phyloP scores from a whole-genome alignment of 2,329 filamentous ascomycete species.

The Paracamarosporium sp. region DNA sequence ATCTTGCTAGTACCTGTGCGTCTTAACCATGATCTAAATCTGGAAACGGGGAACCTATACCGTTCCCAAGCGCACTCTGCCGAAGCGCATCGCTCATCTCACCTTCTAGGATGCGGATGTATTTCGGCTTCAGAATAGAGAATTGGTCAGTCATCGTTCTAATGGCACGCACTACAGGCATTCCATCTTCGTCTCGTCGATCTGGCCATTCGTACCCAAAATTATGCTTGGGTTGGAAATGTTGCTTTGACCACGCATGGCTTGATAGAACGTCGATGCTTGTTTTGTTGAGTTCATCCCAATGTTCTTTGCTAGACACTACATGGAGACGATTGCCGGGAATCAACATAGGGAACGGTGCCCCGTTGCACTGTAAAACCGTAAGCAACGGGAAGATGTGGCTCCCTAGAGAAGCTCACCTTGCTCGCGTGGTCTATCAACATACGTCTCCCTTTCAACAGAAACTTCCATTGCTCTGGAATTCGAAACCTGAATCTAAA shows the following conservation, averaged over 20 bases:
- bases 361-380: background rate
- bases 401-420: background rate
- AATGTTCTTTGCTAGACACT: slow-evolving; percentile 2
- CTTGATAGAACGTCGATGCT: background rate
- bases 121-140: background rate
- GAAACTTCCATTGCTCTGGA: slow-evolving; percentile 4
- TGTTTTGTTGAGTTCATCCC: slow-evolving; percentile 7
- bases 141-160: background rate
- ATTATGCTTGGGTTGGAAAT: slow-evolving; percentile 6
- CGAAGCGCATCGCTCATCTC: slow-evolving; percentile 1
- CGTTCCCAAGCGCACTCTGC: background rate
- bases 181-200: slow-evolving; percentile 2
- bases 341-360: slow-evolving; percentile 1
- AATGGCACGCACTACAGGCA: slow-evolving; percentile 7
- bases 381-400: too few species aligned
- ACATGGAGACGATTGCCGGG: slow-evolving; percentile 9
- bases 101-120: slow-evolving; percentile 1
- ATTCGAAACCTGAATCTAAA: background rate
- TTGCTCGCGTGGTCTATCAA: background rate
- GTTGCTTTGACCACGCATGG: slow-evolving; percentile 4
- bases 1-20: background rate
- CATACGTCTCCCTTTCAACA: background rate
- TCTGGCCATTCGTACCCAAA: slow-evolving; percentile 7
- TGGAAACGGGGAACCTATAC: background rate
- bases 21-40: background rate